Percentiles rank a stretch among this genome's conserved stretches.
Conservation (phyloP, 2,329 filamentous ascomycete species). For the Raffaelea ambrosiae region DNA sequence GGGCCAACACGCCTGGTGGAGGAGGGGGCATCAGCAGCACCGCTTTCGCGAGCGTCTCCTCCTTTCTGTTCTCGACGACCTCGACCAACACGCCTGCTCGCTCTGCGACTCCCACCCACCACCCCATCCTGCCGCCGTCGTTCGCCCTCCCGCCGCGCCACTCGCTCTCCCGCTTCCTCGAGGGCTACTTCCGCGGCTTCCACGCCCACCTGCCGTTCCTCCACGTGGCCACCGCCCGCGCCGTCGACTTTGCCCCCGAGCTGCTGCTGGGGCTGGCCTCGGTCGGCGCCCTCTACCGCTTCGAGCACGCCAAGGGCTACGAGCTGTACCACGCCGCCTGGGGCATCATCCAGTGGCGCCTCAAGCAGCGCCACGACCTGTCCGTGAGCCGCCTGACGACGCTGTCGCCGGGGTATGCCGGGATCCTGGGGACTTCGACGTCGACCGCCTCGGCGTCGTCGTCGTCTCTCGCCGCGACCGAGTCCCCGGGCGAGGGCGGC, state of each 20-base stretch:
- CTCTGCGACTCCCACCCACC: too few species aligned
- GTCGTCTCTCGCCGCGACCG: not conserved
- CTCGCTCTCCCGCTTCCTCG: slow-evolving; percentile 13
- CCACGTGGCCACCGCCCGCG: slow-evolving; percentile 11
- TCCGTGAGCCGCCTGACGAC: too few species aligned
- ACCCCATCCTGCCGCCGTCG: too few species aligned
- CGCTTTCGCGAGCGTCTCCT: too few species aligned
- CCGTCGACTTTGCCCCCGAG: slow-evolving; percentile 20
- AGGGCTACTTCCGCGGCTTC: slow-evolving; percentile 14
- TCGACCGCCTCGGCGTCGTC: slow-evolving; percentile 6
- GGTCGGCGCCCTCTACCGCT: slow-evolving; percentile 37
- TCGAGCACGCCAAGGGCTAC: slow-evolving; percentile 40
- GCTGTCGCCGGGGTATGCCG: slow-evolving; percentile 23
- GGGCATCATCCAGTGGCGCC: slow-evolving; percentile 41
- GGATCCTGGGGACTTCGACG: slow-evolving; percentile 6
- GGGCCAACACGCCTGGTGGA: too few species aligned
- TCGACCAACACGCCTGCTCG: too few species aligned
- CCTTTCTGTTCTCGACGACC: too few species aligned
- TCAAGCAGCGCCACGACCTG: slow-evolving; percentile 40
- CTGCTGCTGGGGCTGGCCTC: slow-evolving; percentile 41
- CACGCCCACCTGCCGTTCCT: slow-evolving; percentile 41
- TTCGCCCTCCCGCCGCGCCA: slow-evolving; percentile 12
- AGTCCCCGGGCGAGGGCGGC: not conserved
- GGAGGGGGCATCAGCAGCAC: too few species aligned
- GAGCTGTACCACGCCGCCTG: slow-evolving; percentile 49